These are phyloP conservation scores for Populus alba DNA, from an alignment of 345 rosid genomes.

Conservation along the genomic window DNA sequence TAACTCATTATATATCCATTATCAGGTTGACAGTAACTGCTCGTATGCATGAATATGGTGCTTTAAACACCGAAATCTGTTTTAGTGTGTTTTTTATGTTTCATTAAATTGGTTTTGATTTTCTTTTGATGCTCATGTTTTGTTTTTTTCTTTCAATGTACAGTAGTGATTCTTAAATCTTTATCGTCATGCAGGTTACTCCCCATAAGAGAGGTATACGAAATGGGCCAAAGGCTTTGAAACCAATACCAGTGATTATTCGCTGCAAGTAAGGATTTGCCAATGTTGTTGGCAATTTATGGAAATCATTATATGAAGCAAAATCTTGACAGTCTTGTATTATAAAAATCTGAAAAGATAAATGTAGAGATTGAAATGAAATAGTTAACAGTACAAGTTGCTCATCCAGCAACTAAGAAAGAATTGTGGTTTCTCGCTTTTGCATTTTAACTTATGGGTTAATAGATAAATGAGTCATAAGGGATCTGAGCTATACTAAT, in stretches of 20 bases:
- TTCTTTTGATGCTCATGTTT: too few relatives aligned
- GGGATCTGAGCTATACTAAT: too few relatives aligned
- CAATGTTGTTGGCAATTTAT: background rate
- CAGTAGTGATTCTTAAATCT: background rate
- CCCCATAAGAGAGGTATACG: conserved; percentile 77
- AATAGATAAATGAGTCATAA: too few relatives aligned
- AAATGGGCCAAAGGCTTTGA: conserved; percentile 91
- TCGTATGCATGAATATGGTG: background rate
- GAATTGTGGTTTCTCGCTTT: too few relatives aligned
- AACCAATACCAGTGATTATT: conserved; percentile 78
- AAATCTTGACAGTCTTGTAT: background rate
- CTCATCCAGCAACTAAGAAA: background rate
- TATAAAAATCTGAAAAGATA: background rate
- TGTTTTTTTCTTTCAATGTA: too few relatives aligned
- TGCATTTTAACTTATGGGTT: too few relatives aligned
- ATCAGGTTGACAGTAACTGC: background rate
- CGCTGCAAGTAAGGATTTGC: conserved; percentile 68
- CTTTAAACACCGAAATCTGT: background rate
- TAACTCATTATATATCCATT: background rate
- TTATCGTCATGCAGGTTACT: conserved; percentile 43
- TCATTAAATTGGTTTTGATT: background rate
- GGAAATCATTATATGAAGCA: background rate
- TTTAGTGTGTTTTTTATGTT: background rate
- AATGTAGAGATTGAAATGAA: background rate
- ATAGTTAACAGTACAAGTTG: background rate